Conservation (phyloP, 345 rosid species). For the Citrus reticulata region DNA sequence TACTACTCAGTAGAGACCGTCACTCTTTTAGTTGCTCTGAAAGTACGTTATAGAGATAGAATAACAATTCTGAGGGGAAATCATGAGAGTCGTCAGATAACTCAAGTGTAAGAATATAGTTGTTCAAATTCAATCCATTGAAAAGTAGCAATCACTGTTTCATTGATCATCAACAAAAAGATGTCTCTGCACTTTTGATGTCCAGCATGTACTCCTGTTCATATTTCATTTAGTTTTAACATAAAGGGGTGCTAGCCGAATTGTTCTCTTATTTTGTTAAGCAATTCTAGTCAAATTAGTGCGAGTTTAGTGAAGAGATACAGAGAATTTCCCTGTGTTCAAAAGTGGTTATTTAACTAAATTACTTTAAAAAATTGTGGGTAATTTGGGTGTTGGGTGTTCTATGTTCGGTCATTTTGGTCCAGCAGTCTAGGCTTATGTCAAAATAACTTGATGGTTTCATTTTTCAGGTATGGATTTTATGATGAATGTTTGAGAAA, state of each 20-base stretch:
- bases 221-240: not conserved
- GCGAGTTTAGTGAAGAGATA: not conserved
- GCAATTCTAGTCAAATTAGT: not conserved
- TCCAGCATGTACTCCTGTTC: not conserved
- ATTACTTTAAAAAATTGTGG: not conserved
- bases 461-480: constrained; percentile 52
- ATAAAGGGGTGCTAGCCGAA: not conserved
- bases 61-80: constrained; percentile 59
- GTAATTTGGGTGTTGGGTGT: constrained; percentile 3
- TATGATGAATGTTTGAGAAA: constrained; percentile 63
- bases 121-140: not conserved
- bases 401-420: not conserved
- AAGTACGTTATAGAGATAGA: constrained; percentile 61
- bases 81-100: constrained; percentile 64
- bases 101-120: constrained; percentile 51
- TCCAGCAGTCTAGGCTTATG: not conserved
- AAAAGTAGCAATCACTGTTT: not conserved
- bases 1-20: constrained; percentile 65
- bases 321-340: not conserved
- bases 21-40: constrained; percentile 54
- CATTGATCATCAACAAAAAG: not conserved
- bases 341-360: not conserved
- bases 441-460: not conserved
- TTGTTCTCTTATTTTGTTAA: not conserved
- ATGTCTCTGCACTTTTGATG: not conserved